These are phyloP conservation scores for Euphorbia schlechtendalii DNA, from an alignment of 441 rosid species.

Conservation along the genomic window DNA sequence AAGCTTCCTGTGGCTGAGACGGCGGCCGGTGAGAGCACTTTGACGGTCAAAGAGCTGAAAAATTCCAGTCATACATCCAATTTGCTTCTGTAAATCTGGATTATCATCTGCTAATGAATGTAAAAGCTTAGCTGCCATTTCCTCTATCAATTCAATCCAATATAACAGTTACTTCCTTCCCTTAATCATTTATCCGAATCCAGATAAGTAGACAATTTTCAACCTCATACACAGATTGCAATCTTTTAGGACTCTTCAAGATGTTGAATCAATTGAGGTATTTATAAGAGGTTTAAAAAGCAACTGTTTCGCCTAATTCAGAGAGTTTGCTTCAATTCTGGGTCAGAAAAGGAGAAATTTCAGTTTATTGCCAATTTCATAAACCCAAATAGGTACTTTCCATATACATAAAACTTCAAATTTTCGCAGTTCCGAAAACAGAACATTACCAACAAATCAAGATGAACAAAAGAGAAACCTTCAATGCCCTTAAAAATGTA, in stretches of 20 bases:
- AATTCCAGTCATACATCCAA: conserved; percentile 92
- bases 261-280: not conserved
- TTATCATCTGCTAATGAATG: conserved; percentile 85
- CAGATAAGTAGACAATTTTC: not conserved
- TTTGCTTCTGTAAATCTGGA: conserved; percentile 79
- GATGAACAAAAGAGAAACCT: no score
- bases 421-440: no score
- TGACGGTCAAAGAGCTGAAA: conserved; percentile 83
- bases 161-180: no score
- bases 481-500: not conserved
- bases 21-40: conserved; percentile 44
- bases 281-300: no score
- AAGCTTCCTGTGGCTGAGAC: conserved; percentile 46
- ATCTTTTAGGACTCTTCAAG: not conserved
- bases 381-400: no score
- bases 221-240: no score
- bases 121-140: conserved; percentile 83
- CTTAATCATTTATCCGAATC: conserved; percentile 6
- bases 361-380: no score
- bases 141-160: conserved; percentile 16
- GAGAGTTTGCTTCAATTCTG: no score
- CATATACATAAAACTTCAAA: no score
- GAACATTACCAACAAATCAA: no score
- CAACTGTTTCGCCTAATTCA: no score
- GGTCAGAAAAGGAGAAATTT: no score